A percentile compares a stretch with the other conserved stretches of the same genome.
Evolutionary conservation across 352 stramenopile genomes (phyloP).

Genomic region (Thalassiosira livingstoniorum): DNA sequence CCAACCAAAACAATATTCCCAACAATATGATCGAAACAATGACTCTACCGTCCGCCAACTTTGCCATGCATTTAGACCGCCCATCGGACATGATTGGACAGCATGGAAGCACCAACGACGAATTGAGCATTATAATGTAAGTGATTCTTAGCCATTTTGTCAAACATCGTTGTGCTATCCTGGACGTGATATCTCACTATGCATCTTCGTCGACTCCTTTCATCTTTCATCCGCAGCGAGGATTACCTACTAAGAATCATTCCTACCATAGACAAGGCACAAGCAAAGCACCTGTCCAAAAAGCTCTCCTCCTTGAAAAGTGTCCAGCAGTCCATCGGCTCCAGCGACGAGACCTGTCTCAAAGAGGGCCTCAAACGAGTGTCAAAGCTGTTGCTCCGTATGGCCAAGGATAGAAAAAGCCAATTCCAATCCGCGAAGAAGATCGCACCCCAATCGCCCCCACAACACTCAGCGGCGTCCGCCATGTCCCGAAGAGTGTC

Average conservation of each 20-base stretch:
- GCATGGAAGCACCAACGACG: background rate
- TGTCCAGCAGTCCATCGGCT: background rate
- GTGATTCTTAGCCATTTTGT: background rate
- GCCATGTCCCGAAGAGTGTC: too few relatives aligned
- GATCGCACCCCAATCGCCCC: conserved; percentile 15
- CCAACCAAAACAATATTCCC: too few relatives aligned
- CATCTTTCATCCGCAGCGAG: background rate
- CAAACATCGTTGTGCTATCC: background rate
- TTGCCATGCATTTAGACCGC: too few relatives aligned
- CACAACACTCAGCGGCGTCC: conserved; percentile 41
- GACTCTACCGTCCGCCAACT: too few relatives aligned
- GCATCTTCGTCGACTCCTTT: background rate
- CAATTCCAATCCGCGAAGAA: background rate
- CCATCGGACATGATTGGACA: too few relatives aligned
- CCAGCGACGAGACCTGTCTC: background rate
- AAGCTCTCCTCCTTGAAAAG: background rate
- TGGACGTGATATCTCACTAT: background rate
- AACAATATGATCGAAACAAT: too few relatives aligned
- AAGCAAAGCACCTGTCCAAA: background rate
- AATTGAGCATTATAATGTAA: background rate
- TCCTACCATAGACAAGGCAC: background rate
- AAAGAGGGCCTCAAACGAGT: background rate
- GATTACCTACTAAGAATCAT: background rate
- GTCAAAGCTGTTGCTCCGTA: background rate
- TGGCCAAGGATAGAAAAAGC: too few relatives aligned